These are phyloP conservation scores for Penicillium occitanis DNA, from an alignment of 2,329 filamentous ascomycete genomes.

Conservation along the genomic window DNA sequence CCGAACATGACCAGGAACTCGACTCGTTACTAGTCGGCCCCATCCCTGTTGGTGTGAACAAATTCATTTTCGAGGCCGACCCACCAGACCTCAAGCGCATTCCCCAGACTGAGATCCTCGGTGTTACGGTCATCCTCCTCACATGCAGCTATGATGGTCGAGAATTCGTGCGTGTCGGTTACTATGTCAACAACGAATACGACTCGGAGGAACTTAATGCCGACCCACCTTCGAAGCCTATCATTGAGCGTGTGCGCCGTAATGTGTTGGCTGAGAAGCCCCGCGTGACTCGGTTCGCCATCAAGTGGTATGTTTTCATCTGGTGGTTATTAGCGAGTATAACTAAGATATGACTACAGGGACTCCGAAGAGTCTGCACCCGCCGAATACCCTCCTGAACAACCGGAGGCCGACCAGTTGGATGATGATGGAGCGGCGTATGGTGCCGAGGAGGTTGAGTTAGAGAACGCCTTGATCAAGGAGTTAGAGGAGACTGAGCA, in stretches of 20 bases:
- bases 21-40: constrained; percentile 94
- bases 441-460: constrained; percentile 83
- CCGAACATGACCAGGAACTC: constrained; percentile 97
- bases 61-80: constrained; percentile 96
- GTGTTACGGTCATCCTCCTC: constrained; percentile 93
- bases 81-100: constrained; percentile 87
- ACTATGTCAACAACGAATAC: constrained; percentile 99
- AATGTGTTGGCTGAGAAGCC: constrained; percentile 97
- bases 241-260: constrained; percentile 86
- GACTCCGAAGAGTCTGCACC: constrained; percentile 97
- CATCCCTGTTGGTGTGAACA: constrained; percentile 97
- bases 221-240: constrained; percentile 86
- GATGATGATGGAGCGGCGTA: constrained; percentile 84
- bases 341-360: constrained; percentile 53
- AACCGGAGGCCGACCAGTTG: constrained; percentile 86
- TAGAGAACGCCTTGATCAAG: constrained; percentile 61
- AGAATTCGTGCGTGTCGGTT: constrained; percentile 96
- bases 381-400: constrained; percentile 93
- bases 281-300: constrained; percentile 92
- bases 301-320: constrained; percentile 76
- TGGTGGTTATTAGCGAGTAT: not conserved
- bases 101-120: constrained; percentile 90
- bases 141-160: constrained; percentile 95
- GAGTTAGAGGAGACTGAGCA: constrained; percentile 53
- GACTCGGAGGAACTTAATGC: constrained; percentile 84